Percentiles rank a stretch among this genome's conserved stretches.
phyloP scores from a whole-genome alignment of 129 eudicot genomes.

The Helichrysum umbraculigerum region DNA sequence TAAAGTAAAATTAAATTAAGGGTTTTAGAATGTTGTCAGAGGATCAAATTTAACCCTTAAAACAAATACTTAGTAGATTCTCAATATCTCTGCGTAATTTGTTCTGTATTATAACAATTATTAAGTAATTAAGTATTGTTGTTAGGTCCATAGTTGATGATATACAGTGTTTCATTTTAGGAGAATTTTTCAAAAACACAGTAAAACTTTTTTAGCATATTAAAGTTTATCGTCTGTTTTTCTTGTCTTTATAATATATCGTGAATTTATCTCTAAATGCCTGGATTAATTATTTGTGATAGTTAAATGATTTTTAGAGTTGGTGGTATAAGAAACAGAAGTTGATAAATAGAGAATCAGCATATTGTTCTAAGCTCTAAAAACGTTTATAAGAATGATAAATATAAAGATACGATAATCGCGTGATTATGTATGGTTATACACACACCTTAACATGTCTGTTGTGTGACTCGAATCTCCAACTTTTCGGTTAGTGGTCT shows the following conservation, averaged over 20 bases:
- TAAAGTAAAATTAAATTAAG: too few species aligned
- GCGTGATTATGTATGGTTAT: too few species aligned
- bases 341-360: background rate
- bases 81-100: slow-evolving; percentile 9
- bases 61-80: too few species aligned
- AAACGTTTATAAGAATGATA: background rate
- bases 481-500: too few species aligned
- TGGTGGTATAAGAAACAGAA: background rate
- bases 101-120: background rate
- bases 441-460: too few species aligned
- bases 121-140: background rate
- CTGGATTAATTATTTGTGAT: background rate
- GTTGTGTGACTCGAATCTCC: too few species aligned
- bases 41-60: slow-evolving; percentile 21
- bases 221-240: background rate
- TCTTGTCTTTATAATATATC: background rate
- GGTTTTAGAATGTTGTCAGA: slow-evolving; percentile 1
- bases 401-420: background rate
- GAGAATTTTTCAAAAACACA: too few species aligned
- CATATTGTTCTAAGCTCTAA: background rate
- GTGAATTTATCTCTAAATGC: background rate
- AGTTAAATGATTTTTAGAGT: background rate
- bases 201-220: background rate
- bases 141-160: slow-evolving; percentile 15
- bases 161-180: slow-evolving; percentile 15